Conservation (phyloP, 1,284 basidiomycete genomes). For the Marasmius sp. region DNA sequence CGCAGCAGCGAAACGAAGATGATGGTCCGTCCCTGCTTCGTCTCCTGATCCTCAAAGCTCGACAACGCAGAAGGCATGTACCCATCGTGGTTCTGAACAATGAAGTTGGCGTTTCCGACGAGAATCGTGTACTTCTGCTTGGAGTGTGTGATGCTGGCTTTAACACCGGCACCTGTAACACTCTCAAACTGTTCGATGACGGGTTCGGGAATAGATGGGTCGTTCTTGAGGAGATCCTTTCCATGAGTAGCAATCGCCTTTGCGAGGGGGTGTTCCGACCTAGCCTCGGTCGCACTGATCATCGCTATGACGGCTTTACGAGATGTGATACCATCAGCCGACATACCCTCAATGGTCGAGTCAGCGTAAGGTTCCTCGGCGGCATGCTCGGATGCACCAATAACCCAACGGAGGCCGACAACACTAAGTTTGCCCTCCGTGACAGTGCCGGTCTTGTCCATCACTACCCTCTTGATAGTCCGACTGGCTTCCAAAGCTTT, state of each 20-base stretch:
- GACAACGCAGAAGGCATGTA: constrained; percentile 59
- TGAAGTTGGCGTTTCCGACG: constrained; percentile 76
- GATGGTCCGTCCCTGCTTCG: constrained; percentile 74
- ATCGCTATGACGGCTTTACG: constrained; percentile 75
- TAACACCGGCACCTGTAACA: constrained; percentile 87
- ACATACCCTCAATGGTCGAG: constrained; percentile 46
- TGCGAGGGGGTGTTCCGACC: constrained; percentile 95
- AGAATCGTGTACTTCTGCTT: constrained; percentile 56
- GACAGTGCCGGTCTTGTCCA: constrained; percentile 99
- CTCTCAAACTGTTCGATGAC: constrained; percentile 77
- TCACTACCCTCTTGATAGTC: constrained; percentile 76
- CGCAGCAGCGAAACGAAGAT: constrained; percentile 74
- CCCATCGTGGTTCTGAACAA: constrained; percentile 50
- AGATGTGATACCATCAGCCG: constrained; percentile 59
- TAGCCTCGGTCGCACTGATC: constrained; percentile 84
- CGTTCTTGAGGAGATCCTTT: constrained; percentile 59
- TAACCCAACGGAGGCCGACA: constrained; percentile 75
- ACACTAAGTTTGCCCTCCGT: constrained; percentile 80
- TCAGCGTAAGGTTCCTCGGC: constrained; percentile 45
- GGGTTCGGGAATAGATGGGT: constrained; percentile 36
- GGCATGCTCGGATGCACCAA: constrained; percentile 28
- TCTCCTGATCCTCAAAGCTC: constrained; percentile 68
- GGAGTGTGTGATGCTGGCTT: constrained; percentile 57
- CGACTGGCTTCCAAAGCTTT: constrained; percentile 91
- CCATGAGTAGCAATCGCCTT: constrained; percentile 87